These are phyloP conservation scores for Harringtonia aguacate DNA, from an alignment of 2,329 filamentous ascomycete species.

Conservation along the genomic window DNA sequence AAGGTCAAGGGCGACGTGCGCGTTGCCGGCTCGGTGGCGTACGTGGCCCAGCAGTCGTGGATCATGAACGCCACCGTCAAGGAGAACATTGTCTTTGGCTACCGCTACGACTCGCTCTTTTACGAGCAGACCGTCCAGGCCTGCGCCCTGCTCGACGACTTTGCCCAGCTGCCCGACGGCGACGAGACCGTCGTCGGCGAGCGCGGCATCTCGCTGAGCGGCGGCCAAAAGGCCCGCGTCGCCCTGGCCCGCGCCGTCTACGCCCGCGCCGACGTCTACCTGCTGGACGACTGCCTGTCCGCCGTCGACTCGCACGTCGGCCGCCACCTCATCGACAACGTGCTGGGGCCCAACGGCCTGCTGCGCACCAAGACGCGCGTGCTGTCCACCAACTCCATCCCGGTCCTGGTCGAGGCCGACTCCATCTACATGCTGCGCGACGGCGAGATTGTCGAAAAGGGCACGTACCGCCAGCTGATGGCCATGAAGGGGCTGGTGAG, in stretches of 20 bases:
- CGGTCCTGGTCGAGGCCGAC: constrained; percentile 79
- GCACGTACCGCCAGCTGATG: constrained; percentile 82
- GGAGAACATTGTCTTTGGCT: constrained; percentile 94
- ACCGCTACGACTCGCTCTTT: constrained; percentile 86
- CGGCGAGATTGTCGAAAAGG: constrained; percentile 73
- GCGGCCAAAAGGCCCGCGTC: constrained; percentile 90
- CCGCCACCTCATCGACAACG: constrained; percentile 86
- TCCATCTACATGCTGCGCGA: constrained; percentile 79
- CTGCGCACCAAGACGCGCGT: constrained; percentile 81
- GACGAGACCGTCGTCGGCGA: constrained; percentile 96
- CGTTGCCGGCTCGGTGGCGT: constrained; percentile 74
- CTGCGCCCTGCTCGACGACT: constrained; percentile 84
- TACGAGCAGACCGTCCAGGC: constrained; percentile 89
- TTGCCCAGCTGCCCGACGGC: constrained; percentile 83
- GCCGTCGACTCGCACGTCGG: constrained; percentile 98
- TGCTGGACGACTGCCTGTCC: constrained; percentile 88
- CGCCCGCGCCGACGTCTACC: constrained; percentile 88
- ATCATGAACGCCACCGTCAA: constrained; percentile 96
- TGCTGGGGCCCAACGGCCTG: constrained; percentile 76
- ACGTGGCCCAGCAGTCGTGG: constrained; percentile 89
- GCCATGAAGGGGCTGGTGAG: constrained; percentile 89
- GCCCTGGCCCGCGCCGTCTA: constrained; percentile 91
- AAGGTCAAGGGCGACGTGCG: constrained; percentile 77
- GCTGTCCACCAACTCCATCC: constrained; percentile 88
- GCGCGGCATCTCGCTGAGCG: constrained; percentile 89